These are phyloP conservation scores for Vitis hybrid DNA, from an alignment of 177 flowering plant species.

Conservation along the genomic window DNA sequence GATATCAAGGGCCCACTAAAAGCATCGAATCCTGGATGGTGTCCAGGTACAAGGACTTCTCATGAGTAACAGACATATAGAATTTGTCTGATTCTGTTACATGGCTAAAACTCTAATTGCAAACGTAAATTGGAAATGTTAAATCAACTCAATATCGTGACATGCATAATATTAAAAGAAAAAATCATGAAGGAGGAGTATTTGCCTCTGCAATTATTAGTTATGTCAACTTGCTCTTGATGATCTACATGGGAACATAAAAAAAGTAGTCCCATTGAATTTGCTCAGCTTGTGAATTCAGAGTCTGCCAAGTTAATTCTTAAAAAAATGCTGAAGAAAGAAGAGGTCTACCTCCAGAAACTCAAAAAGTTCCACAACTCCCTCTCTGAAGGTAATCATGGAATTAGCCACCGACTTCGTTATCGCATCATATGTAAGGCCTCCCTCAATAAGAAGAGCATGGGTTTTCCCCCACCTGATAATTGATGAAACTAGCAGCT, in stretches of 20 bases:
- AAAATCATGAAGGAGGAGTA: too few relatives aligned
- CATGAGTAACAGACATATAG: not conserved
- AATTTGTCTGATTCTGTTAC: too few relatives aligned
- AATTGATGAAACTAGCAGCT: conserved; percentile 14
- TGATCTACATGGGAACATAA: too few relatives aligned
- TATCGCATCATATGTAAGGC: conserved; percentile 77
- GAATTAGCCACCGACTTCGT: conserved; percentile 68
- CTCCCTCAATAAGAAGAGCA: conserved; percentile 86
- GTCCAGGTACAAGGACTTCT: not conserved
- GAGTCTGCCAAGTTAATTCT: not conserved
- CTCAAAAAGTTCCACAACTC: conserved; percentile 81
- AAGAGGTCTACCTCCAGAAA: conserved; percentile 67
- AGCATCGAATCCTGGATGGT: too few relatives aligned
- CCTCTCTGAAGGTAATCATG: conserved; percentile 80
- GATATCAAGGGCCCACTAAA: too few relatives aligned
- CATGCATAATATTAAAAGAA: too few relatives aligned
- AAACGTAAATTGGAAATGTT: too few relatives aligned
- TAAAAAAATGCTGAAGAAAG: not conserved
- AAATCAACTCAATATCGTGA: too few relatives aligned
- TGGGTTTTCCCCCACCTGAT: conserved; percentile 94
- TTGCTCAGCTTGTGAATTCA: not conserved
- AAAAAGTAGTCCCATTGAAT: not conserved
- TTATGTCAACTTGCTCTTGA: too few relatives aligned
- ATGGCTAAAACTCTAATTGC: too few relatives aligned
- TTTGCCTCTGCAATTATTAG: too few relatives aligned